Evolutionary conservation across 768 basidiomycete species (phyloP), one percentile per base, ranked within the genome.

Genomic region (Albatrellus ellisii): DNA sequence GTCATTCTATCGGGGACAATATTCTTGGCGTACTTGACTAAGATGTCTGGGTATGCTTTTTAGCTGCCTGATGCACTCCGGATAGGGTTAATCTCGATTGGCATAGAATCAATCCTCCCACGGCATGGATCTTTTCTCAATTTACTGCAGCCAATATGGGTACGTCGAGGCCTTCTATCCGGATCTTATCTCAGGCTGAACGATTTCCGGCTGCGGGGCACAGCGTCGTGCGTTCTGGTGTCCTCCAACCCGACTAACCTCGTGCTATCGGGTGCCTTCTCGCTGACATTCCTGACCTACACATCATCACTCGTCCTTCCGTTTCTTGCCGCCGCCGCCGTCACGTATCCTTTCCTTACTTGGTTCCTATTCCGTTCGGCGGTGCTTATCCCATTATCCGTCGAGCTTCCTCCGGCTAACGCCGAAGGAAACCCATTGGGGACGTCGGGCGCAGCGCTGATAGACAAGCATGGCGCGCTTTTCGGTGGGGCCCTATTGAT

Each of bases 191-290:
- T 33, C 11, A 12, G 6, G n/a, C 4, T 26, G 29, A 7, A 12
- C 8, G 39, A n/a, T 20, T 38, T 27, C 4, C n/a, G n/a, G n/a
- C n/a, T n/a, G n/a, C n/a, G n/a, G n/a, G 22, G 15, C n/a, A n/a
- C 41, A 62, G 72, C 69, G 6, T 69, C 67, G 14, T 68, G 67
- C 14, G 63, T 73, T 1, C 62, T 76, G 6, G 87, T 95, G 37
- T 80, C 89, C 2, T 84, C 83, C 0, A 98, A 97, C 55, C 89
- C 87, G 2, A 98, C 94, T 1, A 98, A 97, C 53, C 79, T 95
- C 17, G 83, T 98, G 36, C 76, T 95, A 18, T 84, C 87, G 38
- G 88, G 87, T 41, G 87, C 88, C 0, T 90, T 95, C 56, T 55
- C 64, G 4, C 68, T 94, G 35, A 79, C 82, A 37, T 85, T 86